Conservation (phyloP, 2,329 filamentous ascomycete species). For the Dactylonectria macrodidyma region DNA sequence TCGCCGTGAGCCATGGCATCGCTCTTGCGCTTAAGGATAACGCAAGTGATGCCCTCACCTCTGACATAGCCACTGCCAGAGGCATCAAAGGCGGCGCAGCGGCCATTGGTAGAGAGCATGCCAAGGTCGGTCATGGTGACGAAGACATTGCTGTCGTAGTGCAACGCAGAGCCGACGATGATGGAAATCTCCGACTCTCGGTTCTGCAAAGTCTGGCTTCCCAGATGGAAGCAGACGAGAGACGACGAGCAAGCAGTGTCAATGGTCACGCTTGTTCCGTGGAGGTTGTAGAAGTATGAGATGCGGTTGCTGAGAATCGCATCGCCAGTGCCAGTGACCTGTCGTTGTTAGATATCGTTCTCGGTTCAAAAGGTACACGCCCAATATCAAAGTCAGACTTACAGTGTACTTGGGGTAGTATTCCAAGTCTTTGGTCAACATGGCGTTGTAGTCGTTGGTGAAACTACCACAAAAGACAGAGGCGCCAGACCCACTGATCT, state of each 20-base stretch:
- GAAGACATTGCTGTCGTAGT: conserved; percentile 38
- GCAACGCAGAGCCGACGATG: conserved; percentile 49
- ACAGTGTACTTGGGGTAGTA: conserved; percentile 53
- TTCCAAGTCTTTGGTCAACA: conserved; percentile 48
- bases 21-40: conserved; percentile 33
- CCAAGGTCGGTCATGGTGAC: conserved; percentile 45
- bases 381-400: conserved; percentile 42
- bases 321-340: conserved; percentile 44
- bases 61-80: conserved; percentile 40
- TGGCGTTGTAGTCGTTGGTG: conserved; percentile 46
- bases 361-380: conserved; percentile 5
- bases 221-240: conserved; percentile 46
- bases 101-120: conserved; percentile 48
- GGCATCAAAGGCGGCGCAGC: conserved; percentile 54
- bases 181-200: conserved; percentile 53
- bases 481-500: conserved; percentile 39
- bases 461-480: conserved; percentile 52
- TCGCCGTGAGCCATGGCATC: conserved; percentile 22
- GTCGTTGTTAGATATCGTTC: not conserved
- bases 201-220: conserved; percentile 48
- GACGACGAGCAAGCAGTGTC: conserved; percentile 57
- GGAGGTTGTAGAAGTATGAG: conserved; percentile 54
- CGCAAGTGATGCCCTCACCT: conserved; percentile 44
- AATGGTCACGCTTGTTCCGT: conserved; percentile 50
- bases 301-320: conserved; percentile 50